phyloP scores from a whole-genome alignment of 2,329 filamentous ascomycete species.

The Fusarium sulawesiense region DNA sequence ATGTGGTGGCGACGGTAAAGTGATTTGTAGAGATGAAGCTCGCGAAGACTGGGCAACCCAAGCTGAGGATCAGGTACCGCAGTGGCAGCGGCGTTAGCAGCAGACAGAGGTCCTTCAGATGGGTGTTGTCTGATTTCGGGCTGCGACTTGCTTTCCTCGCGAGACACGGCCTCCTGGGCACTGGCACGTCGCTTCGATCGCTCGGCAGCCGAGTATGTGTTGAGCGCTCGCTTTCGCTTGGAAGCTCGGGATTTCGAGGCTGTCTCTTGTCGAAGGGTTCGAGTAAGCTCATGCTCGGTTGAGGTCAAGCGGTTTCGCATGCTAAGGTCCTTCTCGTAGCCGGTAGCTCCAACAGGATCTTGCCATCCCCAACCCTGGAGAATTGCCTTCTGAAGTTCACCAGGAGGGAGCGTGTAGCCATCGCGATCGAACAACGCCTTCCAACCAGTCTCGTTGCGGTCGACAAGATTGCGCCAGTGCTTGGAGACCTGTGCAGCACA shows the following conservation, averaged over 20 bases:
- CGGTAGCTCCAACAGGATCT: slow-evolving; percentile 78
- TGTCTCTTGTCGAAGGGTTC: slow-evolving; percentile 55
- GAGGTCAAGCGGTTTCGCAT: slow-evolving; percentile 63
- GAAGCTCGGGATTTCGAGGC: slow-evolving; percentile 60
- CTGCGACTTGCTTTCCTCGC: slow-evolving; percentile 55
- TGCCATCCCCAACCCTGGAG: slow-evolving; percentile 98
- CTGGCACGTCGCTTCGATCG: slow-evolving; percentile 66
- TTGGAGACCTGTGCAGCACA: slow-evolving; percentile 93
- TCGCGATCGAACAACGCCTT: slow-evolving; percentile 90
- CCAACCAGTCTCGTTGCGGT: slow-evolving; percentile 95
- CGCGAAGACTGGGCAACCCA: slow-evolving; percentile 80
- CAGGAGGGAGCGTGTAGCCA: slow-evolving; percentile 80
- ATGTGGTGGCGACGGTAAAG: slow-evolving; percentile 93
- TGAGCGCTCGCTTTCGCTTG: slow-evolving; percentile 67
- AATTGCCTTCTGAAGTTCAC: slow-evolving; percentile 88
- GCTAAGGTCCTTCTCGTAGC: slow-evolving; percentile 85
- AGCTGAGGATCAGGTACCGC: slow-evolving; percentile 85
- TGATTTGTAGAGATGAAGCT: slow-evolving; percentile 94
- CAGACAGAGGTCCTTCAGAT: slow-evolving; percentile 86
- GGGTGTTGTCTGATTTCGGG: slow-evolving; percentile 61
- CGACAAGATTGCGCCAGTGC: slow-evolving; percentile 90
- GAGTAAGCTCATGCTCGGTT: slow-evolving; percentile 64
- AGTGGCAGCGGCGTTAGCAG: slow-evolving; percentile 83
- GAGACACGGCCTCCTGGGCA: slow-evolving; percentile 58
- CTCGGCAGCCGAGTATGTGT: slow-evolving; percentile 58